phyloP scores from a whole-genome alignment of 805 yeast genomes.

The Metschnikowia sp. region DNA sequence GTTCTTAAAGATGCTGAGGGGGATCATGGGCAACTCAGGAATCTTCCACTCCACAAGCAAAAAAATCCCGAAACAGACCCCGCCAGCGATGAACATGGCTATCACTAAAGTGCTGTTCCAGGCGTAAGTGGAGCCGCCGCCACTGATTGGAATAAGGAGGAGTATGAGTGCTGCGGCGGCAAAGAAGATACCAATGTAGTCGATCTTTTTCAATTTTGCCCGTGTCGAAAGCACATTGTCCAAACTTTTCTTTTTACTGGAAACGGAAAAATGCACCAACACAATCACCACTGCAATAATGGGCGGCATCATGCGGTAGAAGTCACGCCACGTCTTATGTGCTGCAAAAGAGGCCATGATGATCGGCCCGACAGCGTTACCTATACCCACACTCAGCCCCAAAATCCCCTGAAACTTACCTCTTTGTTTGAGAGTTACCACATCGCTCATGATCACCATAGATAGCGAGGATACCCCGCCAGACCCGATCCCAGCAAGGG shows the following conservation, averaged over 20 bases:
- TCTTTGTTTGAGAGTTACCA: constrained; percentile 50
- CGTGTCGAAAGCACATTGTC: constrained; percentile 26
- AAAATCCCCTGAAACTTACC: constrained; percentile 54
- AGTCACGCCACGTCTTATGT: constrained; percentile 49
- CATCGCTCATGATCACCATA: constrained; percentile 52
- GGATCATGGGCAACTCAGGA: constrained; percentile 53
- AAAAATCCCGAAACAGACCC: constrained; percentile 37
- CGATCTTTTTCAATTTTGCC: constrained; percentile 45
- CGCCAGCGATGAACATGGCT: constrained; percentile 33
- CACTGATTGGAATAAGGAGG: constrained; percentile 52
- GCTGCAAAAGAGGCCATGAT: constrained; percentile 49
- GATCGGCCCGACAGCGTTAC: constrained; percentile 56
- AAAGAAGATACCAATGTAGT: constrained; percentile 49
- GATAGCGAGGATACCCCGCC: constrained; percentile 53
- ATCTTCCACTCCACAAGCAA: constrained; percentile 48
- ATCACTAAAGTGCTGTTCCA: constrained; percentile 49
- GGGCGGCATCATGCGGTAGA: constrained; percentile 49
- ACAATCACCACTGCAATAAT: constrained; percentile 30
- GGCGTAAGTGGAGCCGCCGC: constrained; percentile 56
- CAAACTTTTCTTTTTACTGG: constrained; percentile 24
- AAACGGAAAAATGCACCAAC: constrained; percentile 34
- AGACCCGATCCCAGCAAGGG: constrained; percentile 56
- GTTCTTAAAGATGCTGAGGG: constrained; percentile 41
- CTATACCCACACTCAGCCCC: constrained; percentile 49
- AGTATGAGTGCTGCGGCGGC: constrained; percentile 48